Percentiles rank a stretch among this genome's conserved stretches.
phyloP scores from a whole-genome alignment of 768 basidiomycete species.

The Tulasnella sp. region DNA sequence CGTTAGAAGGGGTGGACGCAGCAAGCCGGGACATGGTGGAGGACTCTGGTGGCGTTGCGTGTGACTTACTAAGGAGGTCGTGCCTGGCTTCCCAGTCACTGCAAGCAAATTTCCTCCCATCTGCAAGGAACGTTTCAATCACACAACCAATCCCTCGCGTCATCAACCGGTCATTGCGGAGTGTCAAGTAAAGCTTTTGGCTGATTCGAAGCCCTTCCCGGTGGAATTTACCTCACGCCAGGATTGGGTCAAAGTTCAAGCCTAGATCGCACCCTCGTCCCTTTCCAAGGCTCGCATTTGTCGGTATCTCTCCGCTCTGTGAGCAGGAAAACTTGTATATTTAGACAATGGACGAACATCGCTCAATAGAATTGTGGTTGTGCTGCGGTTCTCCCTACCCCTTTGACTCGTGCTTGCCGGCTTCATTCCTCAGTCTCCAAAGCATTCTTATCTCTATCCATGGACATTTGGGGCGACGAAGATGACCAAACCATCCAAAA shows the following conservation, averaged over 20 bases:
- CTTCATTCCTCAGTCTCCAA: background rate
- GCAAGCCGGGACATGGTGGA: constrained; percentile 1
- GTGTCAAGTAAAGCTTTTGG: constrained; percentile 1
- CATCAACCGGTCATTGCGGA: background rate
- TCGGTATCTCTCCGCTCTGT: constrained; percentile 15
- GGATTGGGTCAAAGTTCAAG: constrained; percentile 18
- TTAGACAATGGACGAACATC: constrained; percentile 18
- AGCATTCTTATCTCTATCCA: background rate
- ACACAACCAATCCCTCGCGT: background rate
- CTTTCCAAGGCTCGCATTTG: constrained; percentile 12
- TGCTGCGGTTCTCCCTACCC: background rate
- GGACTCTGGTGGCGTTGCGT: background rate
- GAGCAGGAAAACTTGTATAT: constrained; percentile 16
- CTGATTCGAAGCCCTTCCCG: constrained; percentile 24
- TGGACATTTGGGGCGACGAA: constrained; percentile 26
- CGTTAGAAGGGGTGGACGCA: constrained; percentile 10
- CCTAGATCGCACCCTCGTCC: constrained; percentile 12
- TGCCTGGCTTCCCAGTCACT: background rate
- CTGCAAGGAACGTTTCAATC: background rate
- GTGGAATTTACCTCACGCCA: constrained; percentile 8
- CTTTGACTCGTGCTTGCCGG: background rate
- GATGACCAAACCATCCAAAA: background rate
- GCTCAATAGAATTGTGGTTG: background rate
- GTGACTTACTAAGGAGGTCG: background rate
- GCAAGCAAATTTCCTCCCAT: background rate